Percentiles rank a stretch among this genome's conserved stretches.
Conservation (phyloP, 2,329 filamentous ascomycete species). For the Claviceps cyperi region DNA sequence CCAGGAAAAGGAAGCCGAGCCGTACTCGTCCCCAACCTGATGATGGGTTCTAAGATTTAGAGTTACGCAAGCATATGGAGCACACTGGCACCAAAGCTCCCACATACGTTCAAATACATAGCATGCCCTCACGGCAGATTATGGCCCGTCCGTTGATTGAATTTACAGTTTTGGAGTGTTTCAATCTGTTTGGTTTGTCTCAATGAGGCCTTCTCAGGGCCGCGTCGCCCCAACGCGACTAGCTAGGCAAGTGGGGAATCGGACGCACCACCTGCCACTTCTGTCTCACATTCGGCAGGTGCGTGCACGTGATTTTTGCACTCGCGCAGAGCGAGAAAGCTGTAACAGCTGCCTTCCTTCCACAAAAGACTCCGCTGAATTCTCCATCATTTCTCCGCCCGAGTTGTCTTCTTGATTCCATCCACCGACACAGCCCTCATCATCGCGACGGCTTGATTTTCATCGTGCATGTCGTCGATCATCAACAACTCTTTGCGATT, state of each 20-base stretch:
- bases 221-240: too few species aligned
- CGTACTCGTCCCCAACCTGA: too few species aligned
- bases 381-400: not conserved
- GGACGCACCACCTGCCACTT: not conserved
- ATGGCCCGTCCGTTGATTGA: too few species aligned
- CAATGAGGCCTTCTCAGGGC: too few species aligned
- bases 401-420: not conserved
- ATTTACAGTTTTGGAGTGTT: too few species aligned
- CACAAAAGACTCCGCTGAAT: not conserved
- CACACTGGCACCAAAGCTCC: too few species aligned
- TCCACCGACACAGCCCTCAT: not conserved
- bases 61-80: too few species aligned
- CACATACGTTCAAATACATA: too few species aligned
- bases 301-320: slow-evolving; percentile 1
- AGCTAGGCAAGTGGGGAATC: not conserved
- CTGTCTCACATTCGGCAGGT: not conserved
- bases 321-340: not conserved
- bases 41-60: too few species aligned
- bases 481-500: not conserved
- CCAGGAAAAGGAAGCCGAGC: not conserved
- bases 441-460: not conserved
- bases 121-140: too few species aligned
- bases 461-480: not conserved
- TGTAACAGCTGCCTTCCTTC: not conserved
- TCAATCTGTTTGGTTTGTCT: too few species aligned